Evolutionary conservation across 2,329 filamentous ascomycete species (phyloP), one percentile per base, ranked within the genome.

Genomic region (Ceratocystis albifundus): DNA sequence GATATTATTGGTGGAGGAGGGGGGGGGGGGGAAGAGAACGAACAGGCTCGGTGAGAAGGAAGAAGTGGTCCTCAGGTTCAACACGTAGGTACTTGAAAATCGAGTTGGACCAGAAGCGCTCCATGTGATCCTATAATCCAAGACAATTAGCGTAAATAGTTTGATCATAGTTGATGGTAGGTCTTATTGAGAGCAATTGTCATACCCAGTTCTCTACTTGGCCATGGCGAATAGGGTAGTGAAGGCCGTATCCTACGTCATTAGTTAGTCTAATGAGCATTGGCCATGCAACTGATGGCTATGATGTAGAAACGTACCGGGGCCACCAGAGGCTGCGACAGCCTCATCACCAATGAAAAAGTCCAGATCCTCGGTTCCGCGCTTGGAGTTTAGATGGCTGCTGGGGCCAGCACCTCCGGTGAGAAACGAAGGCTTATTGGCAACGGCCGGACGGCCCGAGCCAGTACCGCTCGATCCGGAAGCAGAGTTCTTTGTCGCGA

Each of bases 31-130:
- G n/a, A n/a, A n/a, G 41, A 66, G 71, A 86, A 75, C 83, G 22
- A 61, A 96, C 92, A 68, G 94, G 94, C 76, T 99, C 94, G 69
- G 94, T 99, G 68, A 99, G 86, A 69, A 99, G 86, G 77, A 99
- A 99, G 80, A 96, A 92, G 77, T 99, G 94, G 75, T 99, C 94
- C 79, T 99, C 94, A 36, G 94, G 94, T 78, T 99, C 94, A 71
- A 99, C 94, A 72, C 94, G 86, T 65, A 99, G 84, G 75, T 99
- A 99, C 77, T 99, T 99, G 85, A 99, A 99, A 79, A 99, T 99
- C 70, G 94, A 99, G 80, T 97, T 97, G 71, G 95, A 97, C 94
- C 94, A 99, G 80, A 97, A 99, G 70, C 94, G 88, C 77, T 99
- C 94, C 94, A 99, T 99, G 73, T 96, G 90, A 78, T 99, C 94